phyloP scores from a whole-genome alignment of 2,329 filamentous ascomycete species.

The Colletotrichum scovillei region DNA sequence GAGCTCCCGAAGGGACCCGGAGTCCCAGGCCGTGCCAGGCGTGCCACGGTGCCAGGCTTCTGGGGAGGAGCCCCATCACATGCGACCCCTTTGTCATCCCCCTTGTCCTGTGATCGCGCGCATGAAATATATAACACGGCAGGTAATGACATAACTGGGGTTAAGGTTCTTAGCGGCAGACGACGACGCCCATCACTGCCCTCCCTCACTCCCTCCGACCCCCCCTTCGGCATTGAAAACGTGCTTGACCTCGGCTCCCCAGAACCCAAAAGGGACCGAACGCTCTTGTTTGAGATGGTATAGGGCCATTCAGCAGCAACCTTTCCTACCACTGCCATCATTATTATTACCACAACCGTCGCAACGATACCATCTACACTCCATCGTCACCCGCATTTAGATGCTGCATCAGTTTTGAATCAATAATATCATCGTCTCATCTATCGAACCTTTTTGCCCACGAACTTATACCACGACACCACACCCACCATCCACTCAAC shows the following conservation, averaged over 20 bases:
- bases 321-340: not conserved
- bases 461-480: not conserved
- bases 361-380: not conserved
- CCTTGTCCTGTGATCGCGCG: conserved; percentile 32
- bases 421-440: conserved; percentile 16
- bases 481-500: conserved; percentile 1
- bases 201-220: not conserved
- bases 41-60: not conserved
- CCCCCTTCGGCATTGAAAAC: conserved; percentile 34
- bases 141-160: conserved; percentile 35
- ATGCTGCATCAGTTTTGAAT: conserved; percentile 19
- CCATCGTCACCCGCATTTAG: conserved; percentile 10
- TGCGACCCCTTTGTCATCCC: conserved; percentile 21
- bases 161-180: conserved; percentile 34
- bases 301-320: not conserved
- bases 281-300: conserved; percentile 29
- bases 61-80: conserved; percentile 24
- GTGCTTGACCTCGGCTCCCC: conserved; percentile 35
- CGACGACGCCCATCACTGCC: not conserved
- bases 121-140: conserved; percentile 2
- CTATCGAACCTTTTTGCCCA: conserved; percentile 23
- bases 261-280: not conserved
- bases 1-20: conserved; percentile 20
- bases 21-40: not conserved
- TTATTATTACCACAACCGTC: conserved; percentile 7